These are phyloP conservation scores for Quercus mongolica DNA, from an alignment of 306 rosid genomes.

Conservation along the genomic window DNA sequence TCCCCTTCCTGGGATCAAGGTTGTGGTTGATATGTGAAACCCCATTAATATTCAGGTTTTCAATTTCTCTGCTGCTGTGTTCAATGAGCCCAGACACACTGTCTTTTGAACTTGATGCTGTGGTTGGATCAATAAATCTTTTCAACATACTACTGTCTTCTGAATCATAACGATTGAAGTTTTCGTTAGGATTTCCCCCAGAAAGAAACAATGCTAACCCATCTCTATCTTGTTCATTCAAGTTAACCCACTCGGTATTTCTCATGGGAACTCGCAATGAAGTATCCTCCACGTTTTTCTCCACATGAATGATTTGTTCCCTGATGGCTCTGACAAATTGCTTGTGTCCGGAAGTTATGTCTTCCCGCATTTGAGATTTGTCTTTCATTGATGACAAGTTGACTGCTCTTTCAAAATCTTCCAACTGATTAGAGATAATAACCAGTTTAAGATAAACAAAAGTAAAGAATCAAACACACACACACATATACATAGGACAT, in stretches of 20 bases:
- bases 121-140: conserved; percentile 32
- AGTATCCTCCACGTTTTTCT: conserved; percentile 25
- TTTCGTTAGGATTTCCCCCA: conserved; percentile 21
- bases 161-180: conserved; percentile 3
- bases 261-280: conserved; percentile 15
- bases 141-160: conserved; percentile 15
- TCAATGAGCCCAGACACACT: conserved; percentile 1
- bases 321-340: conserved; percentile 36
- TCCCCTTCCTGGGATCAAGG: conserved; percentile 8
- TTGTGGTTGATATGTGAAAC: conserved; percentile 5
- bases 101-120: conserved; percentile 22
- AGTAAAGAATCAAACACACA: background rate
- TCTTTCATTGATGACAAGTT: conserved; percentile 20
- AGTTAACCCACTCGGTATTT: conserved; percentile 20
- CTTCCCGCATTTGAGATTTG: conserved; percentile 22
- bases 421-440: conserved; percentile 28
- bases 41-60: conserved; percentile 16
- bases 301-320: conserved; percentile 34
- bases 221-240: conserved; percentile 38
- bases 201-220: conserved; percentile 39
- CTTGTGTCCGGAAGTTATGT: conserved; percentile 26
- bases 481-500: background rate
- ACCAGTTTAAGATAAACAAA: background rate
- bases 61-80: conserved; percentile 14
- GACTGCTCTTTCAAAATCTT: conserved; percentile 45